Conservation (phyloP, 2,329 filamentous ascomycete genomes). For the Calonectria pteridis region DNA sequence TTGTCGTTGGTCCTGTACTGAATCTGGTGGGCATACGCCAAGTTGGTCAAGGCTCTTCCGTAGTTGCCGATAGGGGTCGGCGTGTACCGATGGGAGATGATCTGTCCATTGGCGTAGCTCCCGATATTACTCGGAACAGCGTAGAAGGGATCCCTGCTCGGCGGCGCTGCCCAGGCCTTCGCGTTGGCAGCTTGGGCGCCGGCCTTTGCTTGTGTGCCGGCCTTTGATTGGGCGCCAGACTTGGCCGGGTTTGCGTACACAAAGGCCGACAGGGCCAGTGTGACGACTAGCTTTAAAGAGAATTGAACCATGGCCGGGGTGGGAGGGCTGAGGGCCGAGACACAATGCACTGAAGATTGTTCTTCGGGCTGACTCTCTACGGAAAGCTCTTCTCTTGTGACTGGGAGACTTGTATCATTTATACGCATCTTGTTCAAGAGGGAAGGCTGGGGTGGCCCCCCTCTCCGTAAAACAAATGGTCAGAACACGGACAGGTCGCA, state of each 20-base stretch:
- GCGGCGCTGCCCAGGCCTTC: neutral
- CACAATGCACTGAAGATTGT: neutral
- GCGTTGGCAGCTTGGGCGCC: neutral
- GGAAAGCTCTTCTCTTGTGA: too few species aligned
- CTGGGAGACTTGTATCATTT: neutral
- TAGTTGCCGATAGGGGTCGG: constrained; percentile 39
- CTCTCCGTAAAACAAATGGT: neutral
- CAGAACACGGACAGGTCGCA: neutral
- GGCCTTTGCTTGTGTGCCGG: neutral
- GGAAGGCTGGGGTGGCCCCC: neutral
- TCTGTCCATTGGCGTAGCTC: constrained; percentile 31
- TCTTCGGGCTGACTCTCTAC: neutral
- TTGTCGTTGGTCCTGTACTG: constrained; percentile 56
- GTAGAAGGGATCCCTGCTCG: constrained; percentile 43
- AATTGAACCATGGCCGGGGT: neutral
- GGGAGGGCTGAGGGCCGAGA: neutral
- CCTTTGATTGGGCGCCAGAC: neutral
- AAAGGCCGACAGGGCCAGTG: constrained; percentile 1
- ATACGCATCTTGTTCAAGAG: neutral
- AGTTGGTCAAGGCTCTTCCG: constrained; percentile 25
- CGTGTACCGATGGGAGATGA: constrained; percentile 36
- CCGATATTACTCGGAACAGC: constrained; percentile 32
- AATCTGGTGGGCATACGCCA: constrained; percentile 48
- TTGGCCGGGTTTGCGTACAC: neutral
- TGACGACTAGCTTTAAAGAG: neutral